phyloP scores from a whole-genome alignment of 2,329 filamentous ascomycete species.

The Monascus ruber region DNA sequence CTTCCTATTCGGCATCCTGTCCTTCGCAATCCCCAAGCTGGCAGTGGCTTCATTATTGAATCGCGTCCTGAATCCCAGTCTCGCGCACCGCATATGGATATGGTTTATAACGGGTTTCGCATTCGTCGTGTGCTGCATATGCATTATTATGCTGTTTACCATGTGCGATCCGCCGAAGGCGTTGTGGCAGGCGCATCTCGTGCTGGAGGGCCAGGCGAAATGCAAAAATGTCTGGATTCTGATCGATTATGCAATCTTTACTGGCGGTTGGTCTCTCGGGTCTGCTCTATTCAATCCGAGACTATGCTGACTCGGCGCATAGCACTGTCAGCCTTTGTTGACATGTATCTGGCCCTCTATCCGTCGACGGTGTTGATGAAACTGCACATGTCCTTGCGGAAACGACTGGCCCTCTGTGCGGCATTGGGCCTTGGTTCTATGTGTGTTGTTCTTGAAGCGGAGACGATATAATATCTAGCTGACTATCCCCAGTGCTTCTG shows the following conservation, averaged over 20 bases:
- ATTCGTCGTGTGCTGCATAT: slow-evolving; percentile 17
- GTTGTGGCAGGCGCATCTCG: slow-evolving; percentile 24
- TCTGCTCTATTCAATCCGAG: neutral
- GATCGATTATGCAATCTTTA: slow-evolving; percentile 27
- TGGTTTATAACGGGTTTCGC: slow-evolving; percentile 18
- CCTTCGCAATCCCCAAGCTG: slow-evolving; percentile 14
- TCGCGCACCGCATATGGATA: slow-evolving; percentile 5
- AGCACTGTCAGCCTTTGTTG: slow-evolving; percentile 18
- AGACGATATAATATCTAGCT: neutral
- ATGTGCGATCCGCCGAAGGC: slow-evolving; percentile 27
- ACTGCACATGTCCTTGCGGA: slow-evolving; percentile 15
- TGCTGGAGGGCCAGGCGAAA: slow-evolving; percentile 13
- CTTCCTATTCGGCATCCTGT: slow-evolving; percentile 15
- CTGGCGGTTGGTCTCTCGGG: slow-evolving; percentile 19
- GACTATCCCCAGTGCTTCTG: slow-evolving; percentile 13
- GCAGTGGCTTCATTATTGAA: slow-evolving; percentile 12
- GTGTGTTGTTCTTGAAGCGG: slow-evolving; percentile 5
- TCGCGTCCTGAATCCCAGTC: slow-evolving; percentile 11
- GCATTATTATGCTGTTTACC: slow-evolving; percentile 28
- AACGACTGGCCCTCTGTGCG: slow-evolving; percentile 13
- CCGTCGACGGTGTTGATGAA: slow-evolving; percentile 15
- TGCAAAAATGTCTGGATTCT: slow-evolving; percentile 25
- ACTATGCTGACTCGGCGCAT: neutral
- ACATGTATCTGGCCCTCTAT: slow-evolving; percentile 18
- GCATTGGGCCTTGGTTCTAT: slow-evolving; percentile 15